These are phyloP conservation scores for Aspergillus niger DNA, from an alignment of 2,329 filamentous ascomycete species.

Conservation along the genomic window DNA sequence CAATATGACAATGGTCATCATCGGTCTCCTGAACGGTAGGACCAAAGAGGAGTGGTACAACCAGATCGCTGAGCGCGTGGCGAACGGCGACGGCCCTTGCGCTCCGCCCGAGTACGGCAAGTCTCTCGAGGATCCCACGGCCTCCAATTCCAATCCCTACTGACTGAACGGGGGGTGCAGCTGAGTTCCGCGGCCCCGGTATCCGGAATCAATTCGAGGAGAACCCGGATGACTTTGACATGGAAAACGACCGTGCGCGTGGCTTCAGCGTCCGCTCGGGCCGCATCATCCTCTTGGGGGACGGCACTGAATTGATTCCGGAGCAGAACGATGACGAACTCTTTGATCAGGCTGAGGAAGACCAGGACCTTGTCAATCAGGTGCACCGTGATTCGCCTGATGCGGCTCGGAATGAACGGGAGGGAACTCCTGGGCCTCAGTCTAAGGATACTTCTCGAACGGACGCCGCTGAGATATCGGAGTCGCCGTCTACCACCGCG, in stretches of 20 bases:
- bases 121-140: conserved; percentile 55
- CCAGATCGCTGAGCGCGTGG: conserved; percentile 88
- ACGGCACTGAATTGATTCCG: conserved; percentile 89
- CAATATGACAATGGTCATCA: conserved; percentile 97
- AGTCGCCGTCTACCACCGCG: conserved; percentile 42
- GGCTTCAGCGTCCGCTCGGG: conserved; percentile 74
- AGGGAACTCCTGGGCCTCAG: conserved; percentile 55
- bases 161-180: conserved; percentile 55
- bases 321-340: conserved; percentile 89
- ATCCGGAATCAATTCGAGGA: conserved; percentile 82
- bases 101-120: conserved; percentile 99
- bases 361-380: conserved; percentile 83
- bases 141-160: conserved; percentile 42
- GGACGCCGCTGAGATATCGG: conserved; percentile 34
- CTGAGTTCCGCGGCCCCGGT: conserved; percentile 81
- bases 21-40: conserved; percentile 87
- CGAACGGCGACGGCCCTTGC: conserved; percentile 95
- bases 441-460: conserved; percentile 32
- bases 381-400: conserved; percentile 63
- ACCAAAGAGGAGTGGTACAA: conserved; percentile 99
- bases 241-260: conserved; percentile 57
- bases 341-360: conserved; percentile 87
- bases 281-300: conserved; percentile 90
- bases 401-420: conserved; percentile 47
- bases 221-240: conserved; percentile 62